Conservation (phyloP, 176 grass and related monocot genomes). For the Carex scoparia region DNA sequence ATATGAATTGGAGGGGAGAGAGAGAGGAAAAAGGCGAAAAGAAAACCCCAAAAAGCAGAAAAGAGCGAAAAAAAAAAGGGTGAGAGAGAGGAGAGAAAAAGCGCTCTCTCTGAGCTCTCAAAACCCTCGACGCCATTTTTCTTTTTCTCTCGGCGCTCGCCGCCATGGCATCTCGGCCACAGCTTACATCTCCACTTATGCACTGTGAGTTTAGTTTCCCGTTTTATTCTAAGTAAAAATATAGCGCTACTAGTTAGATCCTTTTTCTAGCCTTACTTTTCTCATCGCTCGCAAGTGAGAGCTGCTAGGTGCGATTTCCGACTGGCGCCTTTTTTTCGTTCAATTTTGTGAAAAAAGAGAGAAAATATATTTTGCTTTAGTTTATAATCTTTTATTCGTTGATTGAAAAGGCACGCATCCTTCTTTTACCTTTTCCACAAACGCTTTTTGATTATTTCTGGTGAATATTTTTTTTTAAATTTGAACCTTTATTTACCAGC, state of each 20-base stretch:
- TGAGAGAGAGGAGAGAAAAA: neutral
- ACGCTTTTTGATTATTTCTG: neutral
- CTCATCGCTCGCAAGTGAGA: neutral
- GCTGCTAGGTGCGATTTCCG: neutral
- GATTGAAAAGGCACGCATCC: neutral
- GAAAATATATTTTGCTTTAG: neutral
- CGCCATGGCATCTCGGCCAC: conserved; percentile 14
- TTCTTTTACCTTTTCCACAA: neutral
- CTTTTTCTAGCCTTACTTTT: neutral
- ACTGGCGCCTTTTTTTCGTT: neutral
- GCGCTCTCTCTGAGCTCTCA: neutral
- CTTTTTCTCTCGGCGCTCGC: conserved; percentile 8
- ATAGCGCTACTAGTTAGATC: neutral
- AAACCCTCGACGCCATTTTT: conserved; percentile 25
- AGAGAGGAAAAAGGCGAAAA: neutral
- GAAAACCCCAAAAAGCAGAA: conserved; percentile 13
- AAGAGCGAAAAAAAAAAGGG: neutral
- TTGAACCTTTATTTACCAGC: neutral
- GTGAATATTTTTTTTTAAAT: neutral
- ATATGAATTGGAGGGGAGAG: neutral
- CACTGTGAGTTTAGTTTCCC: conserved; percentile 24
- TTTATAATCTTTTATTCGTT: neutral
- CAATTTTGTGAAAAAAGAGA: neutral
- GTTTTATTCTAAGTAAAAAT: neutral
- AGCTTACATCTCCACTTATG: neutral